Evolutionary conservation across 371 early-diverging fungal species (phyloP).

Genomic region (Actinomortierella wolfii): DNA sequence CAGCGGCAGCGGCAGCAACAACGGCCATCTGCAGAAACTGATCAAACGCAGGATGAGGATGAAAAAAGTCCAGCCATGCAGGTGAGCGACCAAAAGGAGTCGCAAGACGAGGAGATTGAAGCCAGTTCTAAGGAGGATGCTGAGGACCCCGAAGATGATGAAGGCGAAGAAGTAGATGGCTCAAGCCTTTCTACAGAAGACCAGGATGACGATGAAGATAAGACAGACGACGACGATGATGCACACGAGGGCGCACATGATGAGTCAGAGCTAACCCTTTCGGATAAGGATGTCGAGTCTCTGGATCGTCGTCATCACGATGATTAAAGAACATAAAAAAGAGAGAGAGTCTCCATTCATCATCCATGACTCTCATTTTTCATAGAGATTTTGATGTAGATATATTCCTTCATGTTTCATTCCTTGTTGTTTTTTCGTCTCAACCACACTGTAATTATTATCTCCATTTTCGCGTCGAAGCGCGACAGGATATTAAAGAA

Average conservation of each 20-base stretch:
- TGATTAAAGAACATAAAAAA: slow-evolving; percentile 6
- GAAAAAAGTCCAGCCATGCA: too few relatives aligned
- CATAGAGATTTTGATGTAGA: background rate
- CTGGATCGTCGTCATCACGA: slow-evolving; percentile 36
- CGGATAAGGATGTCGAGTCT: slow-evolving; percentile 32
- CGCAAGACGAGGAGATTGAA: slow-evolving; percentile 2
- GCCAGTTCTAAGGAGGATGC: background rate
- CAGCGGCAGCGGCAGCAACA: slow-evolving; percentile 4
- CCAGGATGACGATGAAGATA: slow-evolving; percentile 5
- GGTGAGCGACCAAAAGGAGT: background rate
- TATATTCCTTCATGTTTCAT: too few relatives aligned
- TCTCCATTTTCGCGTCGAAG: too few relatives aligned
- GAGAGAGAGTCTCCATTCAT: background rate
- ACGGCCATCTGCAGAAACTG: background rate
- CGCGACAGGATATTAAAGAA: too few relatives aligned
- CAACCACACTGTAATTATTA: too few relatives aligned
- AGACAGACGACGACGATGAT: slow-evolving; percentile 7
- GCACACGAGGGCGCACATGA: slow-evolving; percentile 16
- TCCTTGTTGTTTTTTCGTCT: too few relatives aligned
- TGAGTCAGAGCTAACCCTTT: slow-evolving; percentile 31
- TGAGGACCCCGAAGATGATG: background rate
- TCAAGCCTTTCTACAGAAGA: background rate
- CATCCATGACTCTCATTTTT: background rate
- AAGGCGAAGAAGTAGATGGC: slow-evolving; percentile 1
- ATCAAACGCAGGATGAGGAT: background rate